These are phyloP conservation scores for Dothistroma septosporum DNA, from an alignment of 2,329 filamentous ascomycete genomes.

Conservation along the genomic window DNA sequence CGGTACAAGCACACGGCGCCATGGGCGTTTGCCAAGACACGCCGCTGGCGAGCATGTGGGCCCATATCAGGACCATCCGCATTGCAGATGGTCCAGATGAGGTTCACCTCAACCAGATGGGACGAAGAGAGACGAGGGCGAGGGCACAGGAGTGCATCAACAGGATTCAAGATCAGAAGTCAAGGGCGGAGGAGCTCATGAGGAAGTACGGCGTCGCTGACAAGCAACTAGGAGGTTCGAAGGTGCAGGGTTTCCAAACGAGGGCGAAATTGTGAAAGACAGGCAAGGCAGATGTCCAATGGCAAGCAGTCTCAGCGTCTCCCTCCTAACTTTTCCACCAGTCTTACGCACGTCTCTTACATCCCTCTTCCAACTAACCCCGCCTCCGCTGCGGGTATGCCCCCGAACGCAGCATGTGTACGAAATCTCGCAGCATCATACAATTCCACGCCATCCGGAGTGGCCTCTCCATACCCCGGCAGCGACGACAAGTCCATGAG, in stretches of 20 bases:
- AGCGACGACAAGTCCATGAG: too few species aligned
- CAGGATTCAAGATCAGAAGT: constrained; percentile 61
- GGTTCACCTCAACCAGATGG: constrained; percentile 82
- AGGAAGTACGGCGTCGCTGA: constrained; percentile 52
- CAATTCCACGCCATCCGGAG: background rate
- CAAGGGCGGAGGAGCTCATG: constrained; percentile 63
- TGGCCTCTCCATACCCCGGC: background rate
- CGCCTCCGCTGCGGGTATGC: background rate
- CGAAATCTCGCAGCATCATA: background rate
- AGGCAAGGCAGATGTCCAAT: too few species aligned
- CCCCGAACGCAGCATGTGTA: background rate
- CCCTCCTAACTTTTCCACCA: background rate
- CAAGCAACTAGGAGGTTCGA: constrained; percentile 39
- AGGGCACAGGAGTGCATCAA: constrained; percentile 46
- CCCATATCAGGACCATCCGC: constrained; percentile 34
- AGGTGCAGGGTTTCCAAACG: constrained; percentile 23
- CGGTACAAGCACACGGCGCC: constrained; percentile 86
- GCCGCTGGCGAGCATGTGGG: constrained; percentile 63
- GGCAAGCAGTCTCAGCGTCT: too few species aligned
- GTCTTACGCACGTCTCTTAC: background rate
- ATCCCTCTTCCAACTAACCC: background rate
- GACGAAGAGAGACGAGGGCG: constrained; percentile 72
- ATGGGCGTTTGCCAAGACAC: constrained; percentile 93
- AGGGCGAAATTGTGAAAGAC: constrained; percentile 40
- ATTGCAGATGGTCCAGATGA: constrained; percentile 82